A percentile compares a stretch with the other conserved stretches of the same genome.
Evolutionary conservation across 495 filamentous ascomycete genomes (phyloP).

Genomic region (Lasiosphaeria miniovina): DNA sequence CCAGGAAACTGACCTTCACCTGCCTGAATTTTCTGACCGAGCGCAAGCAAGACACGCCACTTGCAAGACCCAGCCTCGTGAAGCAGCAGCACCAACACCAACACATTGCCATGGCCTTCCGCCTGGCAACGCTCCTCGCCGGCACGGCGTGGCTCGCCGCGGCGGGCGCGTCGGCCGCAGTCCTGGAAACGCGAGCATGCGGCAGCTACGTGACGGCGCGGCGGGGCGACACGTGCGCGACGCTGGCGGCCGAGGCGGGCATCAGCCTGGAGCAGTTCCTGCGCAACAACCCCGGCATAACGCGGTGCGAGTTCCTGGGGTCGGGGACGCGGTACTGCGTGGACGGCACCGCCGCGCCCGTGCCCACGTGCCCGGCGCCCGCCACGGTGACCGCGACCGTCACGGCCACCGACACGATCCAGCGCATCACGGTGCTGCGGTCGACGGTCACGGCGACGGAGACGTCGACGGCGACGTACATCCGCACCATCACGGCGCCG

Average conservation of each 20-base stretch:
- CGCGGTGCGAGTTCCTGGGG: conserved; percentile 16
- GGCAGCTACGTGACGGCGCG: conserved; percentile 14
- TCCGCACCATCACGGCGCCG: background rate
- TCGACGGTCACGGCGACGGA: background rate
- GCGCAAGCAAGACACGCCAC: too few relatives aligned
- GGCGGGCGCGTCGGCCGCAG: too few relatives aligned
- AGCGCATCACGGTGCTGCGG: too few relatives aligned
- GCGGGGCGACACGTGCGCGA: conserved; percentile 17
- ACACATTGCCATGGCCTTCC: too few relatives aligned
- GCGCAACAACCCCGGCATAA: conserved; percentile 16
- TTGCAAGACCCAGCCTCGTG: too few relatives aligned
- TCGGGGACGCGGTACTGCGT: conserved; percentile 17
- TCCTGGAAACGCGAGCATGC: background rate
- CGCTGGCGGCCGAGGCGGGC: conserved; percentile 12
- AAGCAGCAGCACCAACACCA: too few relatives aligned
- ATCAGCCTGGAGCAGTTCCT: conserved; percentile 21
- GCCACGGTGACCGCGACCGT: background rate
- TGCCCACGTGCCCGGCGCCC: background rate
- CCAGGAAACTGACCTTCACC: too few relatives aligned
- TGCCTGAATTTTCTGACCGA: too few relatives aligned
- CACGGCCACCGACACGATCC: background rate
- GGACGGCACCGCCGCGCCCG: conserved; percentile 1
- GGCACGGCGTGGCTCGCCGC: too few relatives aligned
- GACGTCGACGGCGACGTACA: background rate
- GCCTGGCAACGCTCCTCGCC: too few relatives aligned